Evolutionary conservation across 1,139 yeast species (phyloP), one percentile per base, ranked within the genome.

Genomic region (Magnusiomyces suaveolens): DNA sequence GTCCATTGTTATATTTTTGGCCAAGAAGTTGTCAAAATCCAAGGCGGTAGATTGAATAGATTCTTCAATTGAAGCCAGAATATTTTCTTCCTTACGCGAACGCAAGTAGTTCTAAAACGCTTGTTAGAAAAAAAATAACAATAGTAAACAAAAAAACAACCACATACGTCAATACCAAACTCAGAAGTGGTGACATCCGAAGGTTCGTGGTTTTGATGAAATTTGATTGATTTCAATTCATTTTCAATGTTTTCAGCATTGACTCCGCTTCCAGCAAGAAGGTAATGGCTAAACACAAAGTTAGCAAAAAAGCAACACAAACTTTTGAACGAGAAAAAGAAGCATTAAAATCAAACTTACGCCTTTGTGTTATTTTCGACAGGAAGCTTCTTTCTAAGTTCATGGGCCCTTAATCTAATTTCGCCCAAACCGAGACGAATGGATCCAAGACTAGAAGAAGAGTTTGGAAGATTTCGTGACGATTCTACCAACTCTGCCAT

Each of bases 221-320:
- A 59, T 18, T 61, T 62, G 49, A 70, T 65, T 32, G 69, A 60
- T 43, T 67, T 67, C 26, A 74, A 64, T 48, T 87, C 90, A 50
- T 76, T 75, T 60, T 86, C 90, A 50, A 92, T 83, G 56, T 88
- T 95, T 63, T 88, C 96, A 48, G 95, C 87, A 56, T 88, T 84
- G 54, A 90, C 77, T 0, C 96, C 97, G 65, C 94, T 85, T 0
- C 94, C 87, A 1, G 97, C 96, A 54, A 92, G 75, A 50, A 90
- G 72, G 66, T 90, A 90, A 64, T 89, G 97, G 0, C 66, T 62
- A 23, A 21, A 23, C 26, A 10, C 6, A 29, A 44, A 21, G 12
- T 29, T 8, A 29, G 12, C 12, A 29, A 29, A 29, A 8, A 29
- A 29, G 33, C 39, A 16, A 23, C 23, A 38, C 43, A 21, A 25